Evolutionary conservation across 176 grass and related monocot species (phyloP).

Genomic region (Secale cereale): DNA sequence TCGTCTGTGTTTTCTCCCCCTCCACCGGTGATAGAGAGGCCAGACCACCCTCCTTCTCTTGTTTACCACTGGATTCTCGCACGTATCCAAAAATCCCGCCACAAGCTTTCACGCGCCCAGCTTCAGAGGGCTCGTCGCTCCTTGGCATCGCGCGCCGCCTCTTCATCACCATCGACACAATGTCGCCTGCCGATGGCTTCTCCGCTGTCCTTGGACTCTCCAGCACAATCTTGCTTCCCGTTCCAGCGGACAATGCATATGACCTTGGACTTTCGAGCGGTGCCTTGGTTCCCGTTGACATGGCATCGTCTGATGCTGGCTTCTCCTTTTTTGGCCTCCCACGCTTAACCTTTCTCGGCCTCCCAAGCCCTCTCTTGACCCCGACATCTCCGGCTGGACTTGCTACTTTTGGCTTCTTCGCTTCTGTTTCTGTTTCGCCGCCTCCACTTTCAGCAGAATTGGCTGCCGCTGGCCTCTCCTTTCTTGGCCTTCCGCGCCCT

Average conservation of each 20-base stretch:
- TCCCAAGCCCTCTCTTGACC: slow-evolving; percentile 9
- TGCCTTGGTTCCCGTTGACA: background rate
- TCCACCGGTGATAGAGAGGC: background rate
- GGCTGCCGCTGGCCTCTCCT: background rate
- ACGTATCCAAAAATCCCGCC: background rate
- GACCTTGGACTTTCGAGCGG: background rate
- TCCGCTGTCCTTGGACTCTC: background rate
- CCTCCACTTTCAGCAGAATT: too few species aligned
- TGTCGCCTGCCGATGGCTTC: background rate
- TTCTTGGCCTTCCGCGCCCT: slow-evolving; percentile 18
- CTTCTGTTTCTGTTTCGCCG: too few species aligned
- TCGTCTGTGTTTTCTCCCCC: background rate
- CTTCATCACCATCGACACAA: background rate
- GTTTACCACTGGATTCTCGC: background rate
- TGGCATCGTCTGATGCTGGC: background rate
- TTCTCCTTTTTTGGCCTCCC: slow-evolving; percentile 33
- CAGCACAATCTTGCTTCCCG: background rate
- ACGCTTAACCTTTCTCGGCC: too few species aligned
- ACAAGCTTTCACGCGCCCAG: background rate
- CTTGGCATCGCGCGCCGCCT: slow-evolving; percentile 1
- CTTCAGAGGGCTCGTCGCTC: background rate
- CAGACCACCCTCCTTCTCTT: background rate
- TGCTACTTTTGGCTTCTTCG: too few species aligned
- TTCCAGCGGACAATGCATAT: too few species aligned
- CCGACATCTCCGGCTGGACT: too few species aligned